A percentile compares a stretch with the other conserved stretches of the same genome.
These are phyloP conservation scores for Penicillium nordicum DNA, from an alignment of 2,329 filamentous ascomycete species.

Conservation along the genomic window DNA sequence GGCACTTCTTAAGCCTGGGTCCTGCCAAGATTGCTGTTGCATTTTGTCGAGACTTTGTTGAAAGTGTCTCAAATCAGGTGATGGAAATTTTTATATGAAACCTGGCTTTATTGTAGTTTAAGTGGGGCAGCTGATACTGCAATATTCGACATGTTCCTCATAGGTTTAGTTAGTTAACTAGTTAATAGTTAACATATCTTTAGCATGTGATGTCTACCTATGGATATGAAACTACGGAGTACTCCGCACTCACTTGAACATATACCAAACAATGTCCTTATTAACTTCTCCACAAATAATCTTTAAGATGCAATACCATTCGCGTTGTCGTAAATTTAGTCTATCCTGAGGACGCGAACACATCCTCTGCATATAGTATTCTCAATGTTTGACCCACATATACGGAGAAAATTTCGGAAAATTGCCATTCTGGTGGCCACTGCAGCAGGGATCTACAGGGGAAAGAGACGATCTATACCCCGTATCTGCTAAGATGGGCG, in stretches of 20 bases:
- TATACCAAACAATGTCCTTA: too few species aligned
- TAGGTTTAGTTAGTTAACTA: neutral
- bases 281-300: neutral
- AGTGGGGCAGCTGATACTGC: neutral
- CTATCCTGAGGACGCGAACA: neutral
- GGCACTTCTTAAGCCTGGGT: neutral
- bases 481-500: neutral
- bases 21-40: neutral
- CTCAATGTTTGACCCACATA: neutral
- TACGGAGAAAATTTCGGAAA: neutral
- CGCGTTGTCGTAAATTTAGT: neutral
- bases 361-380: neutral
- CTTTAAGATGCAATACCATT: neutral
- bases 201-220: neutral
- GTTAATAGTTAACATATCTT: neutral
- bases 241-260: neutral
- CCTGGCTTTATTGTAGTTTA: neutral
- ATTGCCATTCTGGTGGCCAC: neutral
- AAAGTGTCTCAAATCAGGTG: neutral
- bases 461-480: neutral
- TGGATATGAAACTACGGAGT: neutral
- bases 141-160: neutral
- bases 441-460: neutral
- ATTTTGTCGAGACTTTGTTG: neutral
- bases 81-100: neutral